Evolutionary conservation across 257 asterid genomes (phyloP), one percentile per base, ranked within the genome.

Genomic region (Solanum rostratum): DNA sequence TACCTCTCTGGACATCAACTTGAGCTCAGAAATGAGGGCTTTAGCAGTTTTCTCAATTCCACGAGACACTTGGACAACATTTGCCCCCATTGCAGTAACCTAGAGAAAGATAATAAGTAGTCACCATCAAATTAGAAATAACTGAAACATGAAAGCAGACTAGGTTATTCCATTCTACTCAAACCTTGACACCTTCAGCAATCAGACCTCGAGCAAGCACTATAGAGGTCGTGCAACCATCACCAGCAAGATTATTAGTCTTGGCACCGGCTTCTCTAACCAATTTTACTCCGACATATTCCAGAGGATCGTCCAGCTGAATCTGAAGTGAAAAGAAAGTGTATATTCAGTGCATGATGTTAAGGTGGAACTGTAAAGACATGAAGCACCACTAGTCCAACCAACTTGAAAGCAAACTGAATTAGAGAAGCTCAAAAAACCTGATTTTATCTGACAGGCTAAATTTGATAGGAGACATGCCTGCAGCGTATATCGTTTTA

Each of bases 221-320:
- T 66, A 94, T 88, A 54, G 98, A 95, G 6, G 98, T 94, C 14
- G 96, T 92, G 91, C 95, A 92, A 59, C 98, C 98, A 84, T 95
- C 98, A 1, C 98, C 98, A 22, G 98, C 97, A 87, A 95, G 92
- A 85, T 90, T 95, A 87, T 95, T 95, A 18, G 98, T 93, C 86
- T 85, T 92, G 39, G 98, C 97, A 73, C 98, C 98, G 0, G 98
- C 98, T 85, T 90, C 97, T 87, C 98, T 92, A 84, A 94, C 93
- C 90, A 95, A 76, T 85, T 95, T 95, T 33, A 95, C 98, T 80
- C 98, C 98, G 18, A 95, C 98, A 85, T 92, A 89, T 89, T 95
- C 98, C 86, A 95, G 80, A 83, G 98, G 95, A 86, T 93, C 98
- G 46, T 95, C 98, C 89, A 95, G 93, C 92, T 92, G 98, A 87